A percentile compares a stretch with the other conserved stretches of the same genome.
Evolutionary conservation across 345 rosid genomes (phyloP).

Genomic region (Trapa incisa): DNA sequence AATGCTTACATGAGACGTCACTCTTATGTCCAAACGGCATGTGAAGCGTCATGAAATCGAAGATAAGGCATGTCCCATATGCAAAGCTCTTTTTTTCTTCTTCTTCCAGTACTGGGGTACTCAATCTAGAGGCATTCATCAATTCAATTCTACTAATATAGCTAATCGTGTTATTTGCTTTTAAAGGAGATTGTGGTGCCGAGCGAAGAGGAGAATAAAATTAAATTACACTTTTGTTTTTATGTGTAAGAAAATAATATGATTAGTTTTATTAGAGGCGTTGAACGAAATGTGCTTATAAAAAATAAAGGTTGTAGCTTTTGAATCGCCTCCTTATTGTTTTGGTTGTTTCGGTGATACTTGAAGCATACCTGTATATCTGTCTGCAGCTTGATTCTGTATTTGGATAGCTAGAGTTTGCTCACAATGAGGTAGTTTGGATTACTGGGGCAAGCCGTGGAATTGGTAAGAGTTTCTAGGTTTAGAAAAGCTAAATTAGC

Average conservation of each 20-base stretch:
- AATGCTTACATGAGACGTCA: no score
- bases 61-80: conserved; percentile 42
- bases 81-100: not conserved
- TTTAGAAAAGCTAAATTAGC: not conserved
- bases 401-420: conserved; percentile 2
- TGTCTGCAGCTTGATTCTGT: not conserved
- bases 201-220: no score
- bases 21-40: conserved; percentile 44
- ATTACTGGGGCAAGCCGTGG: conserved; percentile 97
- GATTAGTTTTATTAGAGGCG: no score
- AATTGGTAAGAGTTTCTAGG: conserved; percentile 39
- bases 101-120: not conserved
- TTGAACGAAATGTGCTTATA: no score
- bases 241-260: no score
- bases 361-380: not conserved
- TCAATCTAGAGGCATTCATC: not conserved
- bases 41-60: conserved; percentile 67
- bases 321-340: not conserved
- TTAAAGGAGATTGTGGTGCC: no score
- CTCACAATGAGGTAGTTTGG: conserved; percentile 57
- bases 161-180: not conserved
- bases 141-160: no score
- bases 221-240: no score
- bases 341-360: not conserved
- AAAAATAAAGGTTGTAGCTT: no score